These are phyloP conservation scores for Fusarium kyushuense DNA, from an alignment of 2,329 filamentous ascomycete species.

Conservation along the genomic window DNA sequence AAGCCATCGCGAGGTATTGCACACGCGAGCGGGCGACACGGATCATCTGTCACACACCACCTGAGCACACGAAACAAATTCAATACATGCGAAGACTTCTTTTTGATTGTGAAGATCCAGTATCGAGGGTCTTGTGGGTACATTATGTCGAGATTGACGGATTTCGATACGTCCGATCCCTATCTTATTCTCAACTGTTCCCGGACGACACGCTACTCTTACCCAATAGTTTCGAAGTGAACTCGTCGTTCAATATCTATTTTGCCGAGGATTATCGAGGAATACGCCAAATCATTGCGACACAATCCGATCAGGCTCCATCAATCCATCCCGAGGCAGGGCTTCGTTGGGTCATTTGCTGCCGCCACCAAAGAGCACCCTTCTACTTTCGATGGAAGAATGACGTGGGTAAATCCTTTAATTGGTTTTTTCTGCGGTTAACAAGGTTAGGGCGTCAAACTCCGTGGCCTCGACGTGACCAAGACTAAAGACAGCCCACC, in stretches of 20 bases:
- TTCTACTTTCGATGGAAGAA: neutral
- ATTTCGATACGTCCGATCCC: neutral
- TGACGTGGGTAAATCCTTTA: neutral
- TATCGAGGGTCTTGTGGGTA: neutral
- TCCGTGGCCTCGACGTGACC: neutral
- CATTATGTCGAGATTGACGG: neutral
- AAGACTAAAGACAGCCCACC: rapidly evolving
- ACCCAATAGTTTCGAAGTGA: rapidly evolving
- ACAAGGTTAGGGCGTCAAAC: neutral
- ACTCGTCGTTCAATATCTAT: neutral
- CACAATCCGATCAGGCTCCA: neutral
- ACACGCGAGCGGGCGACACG: neutral
- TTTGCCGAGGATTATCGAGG: neutral
- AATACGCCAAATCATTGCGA: neutral
- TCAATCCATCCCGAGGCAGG: neutral
- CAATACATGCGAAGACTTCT: too few relatives aligned
- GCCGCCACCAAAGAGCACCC: neutral
- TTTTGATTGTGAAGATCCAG: too few relatives aligned
- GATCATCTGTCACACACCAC: neutral
- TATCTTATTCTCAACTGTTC: neutral
- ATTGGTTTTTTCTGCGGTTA: rapidly evolving
- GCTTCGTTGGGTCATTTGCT: neutral
- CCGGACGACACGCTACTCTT: neutral
- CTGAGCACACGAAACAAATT: too few relatives aligned
- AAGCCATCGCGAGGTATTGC: neutral